Percentiles rank a stretch among this genome's conserved stretches.
Conservation (phyloP, 345 rosid genomes). For the Arabis hirsuta region DNA sequence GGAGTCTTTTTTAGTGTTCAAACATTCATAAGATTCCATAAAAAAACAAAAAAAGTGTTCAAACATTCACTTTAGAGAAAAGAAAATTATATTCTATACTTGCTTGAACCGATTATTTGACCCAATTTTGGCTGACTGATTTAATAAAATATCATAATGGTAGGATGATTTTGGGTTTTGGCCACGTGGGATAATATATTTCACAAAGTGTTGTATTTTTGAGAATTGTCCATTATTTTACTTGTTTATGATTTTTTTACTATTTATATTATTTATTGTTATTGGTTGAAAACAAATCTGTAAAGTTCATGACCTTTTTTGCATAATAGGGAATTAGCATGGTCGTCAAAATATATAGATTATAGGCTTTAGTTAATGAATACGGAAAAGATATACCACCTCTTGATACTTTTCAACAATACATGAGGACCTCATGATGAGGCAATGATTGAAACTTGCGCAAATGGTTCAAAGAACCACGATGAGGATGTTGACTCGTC, state of each 20-base stretch:
- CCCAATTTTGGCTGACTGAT: neutral
- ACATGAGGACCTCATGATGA: too few species aligned
- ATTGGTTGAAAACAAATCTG: neutral
- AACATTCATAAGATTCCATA: too few species aligned
- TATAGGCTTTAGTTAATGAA: neutral
- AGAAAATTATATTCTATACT: neutral
- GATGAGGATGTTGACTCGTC: too few species aligned
- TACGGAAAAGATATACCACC: too few species aligned
- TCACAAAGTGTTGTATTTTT: too few species aligned
- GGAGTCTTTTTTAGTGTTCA: neutral
- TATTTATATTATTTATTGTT: neutral
- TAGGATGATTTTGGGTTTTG: neutral
- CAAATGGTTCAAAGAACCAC: too few species aligned
- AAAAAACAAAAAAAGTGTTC: neutral
- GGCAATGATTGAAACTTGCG: too few species aligned
- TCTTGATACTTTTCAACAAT: too few species aligned
- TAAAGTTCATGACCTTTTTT: neutral
- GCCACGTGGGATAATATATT: neutral
- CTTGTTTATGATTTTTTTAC: slow-evolving; percentile 2
- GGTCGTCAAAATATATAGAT: neutral
- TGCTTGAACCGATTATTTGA: slow-evolving; percentile 3
- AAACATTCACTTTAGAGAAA: neutral
- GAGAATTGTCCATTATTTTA: neutral
- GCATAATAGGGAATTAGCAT: neutral
- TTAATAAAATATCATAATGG: neutral